Percentiles rank a stretch among this genome's conserved stretches.
Conservation (phyloP, 257 asterid species). For the Solanum sparsipilum region DNA sequence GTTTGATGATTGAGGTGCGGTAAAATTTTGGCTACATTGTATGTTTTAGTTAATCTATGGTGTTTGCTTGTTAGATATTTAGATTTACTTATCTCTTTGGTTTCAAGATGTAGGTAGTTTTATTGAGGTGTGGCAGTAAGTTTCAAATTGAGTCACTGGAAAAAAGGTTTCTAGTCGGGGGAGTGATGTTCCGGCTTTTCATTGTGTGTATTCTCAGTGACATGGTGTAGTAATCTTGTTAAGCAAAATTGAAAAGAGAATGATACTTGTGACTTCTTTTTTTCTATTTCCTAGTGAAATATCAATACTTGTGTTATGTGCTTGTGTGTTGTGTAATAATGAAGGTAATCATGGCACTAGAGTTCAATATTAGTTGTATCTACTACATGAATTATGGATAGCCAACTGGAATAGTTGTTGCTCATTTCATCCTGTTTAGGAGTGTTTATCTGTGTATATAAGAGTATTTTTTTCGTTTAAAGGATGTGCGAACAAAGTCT, state of each 20-base stretch:
- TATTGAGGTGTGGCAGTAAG: not conserved
- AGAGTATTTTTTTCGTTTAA: not conserved
- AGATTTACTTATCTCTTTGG: not conserved
- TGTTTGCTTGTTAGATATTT: not conserved
- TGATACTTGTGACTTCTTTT: not conserved
- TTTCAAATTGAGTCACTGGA: not conserved
- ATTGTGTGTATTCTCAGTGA: not conserved
- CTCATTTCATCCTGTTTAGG: not conserved
- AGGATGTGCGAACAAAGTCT: not conserved
- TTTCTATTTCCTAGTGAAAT: not conserved
- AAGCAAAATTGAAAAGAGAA: not conserved
- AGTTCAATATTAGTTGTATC: not conserved
- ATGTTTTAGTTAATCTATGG: not conserved
- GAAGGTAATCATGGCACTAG: not conserved
- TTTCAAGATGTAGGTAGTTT: not conserved
- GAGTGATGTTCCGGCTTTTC: not conserved
- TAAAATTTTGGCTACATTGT: not conserved
- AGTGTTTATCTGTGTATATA: not conserved
- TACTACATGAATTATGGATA: not conserved
- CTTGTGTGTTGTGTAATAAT: not conserved
- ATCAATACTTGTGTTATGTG: not conserved
- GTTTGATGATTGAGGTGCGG: not conserved
- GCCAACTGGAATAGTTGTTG: not conserved
- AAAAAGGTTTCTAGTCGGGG: constrained; percentile 10
- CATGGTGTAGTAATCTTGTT: not conserved